Conservation (phyloP, 2,329 filamentous ascomycete genomes). For the Xylariaceae sp. region DNA sequence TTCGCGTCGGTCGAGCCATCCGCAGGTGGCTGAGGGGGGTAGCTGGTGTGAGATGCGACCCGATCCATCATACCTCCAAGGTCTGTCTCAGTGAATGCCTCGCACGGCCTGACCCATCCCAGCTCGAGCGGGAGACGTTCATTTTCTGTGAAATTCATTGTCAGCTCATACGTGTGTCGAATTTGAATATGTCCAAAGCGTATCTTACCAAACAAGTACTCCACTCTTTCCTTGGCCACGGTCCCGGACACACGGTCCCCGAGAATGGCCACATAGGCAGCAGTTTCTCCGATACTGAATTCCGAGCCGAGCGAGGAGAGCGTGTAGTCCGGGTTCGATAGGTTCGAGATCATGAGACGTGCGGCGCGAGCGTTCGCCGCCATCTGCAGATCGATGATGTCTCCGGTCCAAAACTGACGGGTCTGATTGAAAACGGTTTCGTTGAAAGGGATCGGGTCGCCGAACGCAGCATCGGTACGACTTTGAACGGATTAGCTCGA, state of each 20-base stretch:
- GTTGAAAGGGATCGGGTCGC: slow-evolving; percentile 49
- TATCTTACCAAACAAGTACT: slow-evolving; percentile 41
- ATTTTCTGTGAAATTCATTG: background rate
- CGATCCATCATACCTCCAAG: too few relatives aligned
- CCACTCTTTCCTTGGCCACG: slow-evolving; percentile 35
- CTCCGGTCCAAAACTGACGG: slow-evolving; percentile 40
- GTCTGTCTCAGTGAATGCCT: too few relatives aligned
- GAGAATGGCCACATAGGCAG: slow-evolving; percentile 45
- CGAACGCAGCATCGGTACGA: slow-evolving; percentile 44
- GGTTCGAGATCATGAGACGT: slow-evolving; percentile 6
- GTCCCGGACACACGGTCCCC: slow-evolving; percentile 37
- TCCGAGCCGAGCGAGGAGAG: slow-evolving; percentile 21
- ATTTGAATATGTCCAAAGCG: background rate
- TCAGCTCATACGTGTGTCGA: too few relatives aligned
- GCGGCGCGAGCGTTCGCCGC: slow-evolving; percentile 29
- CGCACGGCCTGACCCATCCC: background rate
- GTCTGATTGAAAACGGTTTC: slow-evolving; percentile 43
- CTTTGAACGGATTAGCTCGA: slow-evolving; percentile 18
- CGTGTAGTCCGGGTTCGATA: slow-evolving; percentile 7
- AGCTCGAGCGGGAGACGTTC: background rate
- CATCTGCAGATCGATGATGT: slow-evolving; percentile 34
- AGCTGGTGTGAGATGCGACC: too few relatives aligned
- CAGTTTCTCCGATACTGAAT: slow-evolving; percentile 47
- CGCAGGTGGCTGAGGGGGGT: too few relatives aligned
- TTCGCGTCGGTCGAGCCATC: too few relatives aligned